A percentile compares a stretch with the other conserved stretches of the same genome.
Evolutionary conservation across 1,284 basidiomycete species (phyloP).

Genomic region (Thelephora terrestris): DNA sequence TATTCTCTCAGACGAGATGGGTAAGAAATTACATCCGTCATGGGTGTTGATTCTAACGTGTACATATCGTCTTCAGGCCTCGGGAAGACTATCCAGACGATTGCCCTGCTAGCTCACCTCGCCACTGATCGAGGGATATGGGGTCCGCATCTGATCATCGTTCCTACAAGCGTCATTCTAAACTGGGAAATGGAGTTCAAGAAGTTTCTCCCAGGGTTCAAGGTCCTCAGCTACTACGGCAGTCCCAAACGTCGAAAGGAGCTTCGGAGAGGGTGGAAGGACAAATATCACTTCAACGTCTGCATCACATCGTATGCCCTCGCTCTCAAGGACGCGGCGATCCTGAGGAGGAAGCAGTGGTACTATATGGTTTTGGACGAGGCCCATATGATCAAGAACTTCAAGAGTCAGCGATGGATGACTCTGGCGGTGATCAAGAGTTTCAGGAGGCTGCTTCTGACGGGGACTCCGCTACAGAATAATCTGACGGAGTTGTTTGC

Average conservation of each 20-base stretch:
- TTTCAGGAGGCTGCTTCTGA: constrained; percentile 79
- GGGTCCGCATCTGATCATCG: constrained; percentile 95
- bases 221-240: constrained; percentile 87
- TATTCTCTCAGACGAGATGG: constrained; percentile 91
- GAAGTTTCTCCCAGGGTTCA: constrained; percentile 94
- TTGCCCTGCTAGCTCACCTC: constrained; percentile 84
- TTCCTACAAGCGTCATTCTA: constrained; percentile 89
- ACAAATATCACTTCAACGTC: constrained; percentile 89
- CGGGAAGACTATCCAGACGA: constrained; percentile 97
- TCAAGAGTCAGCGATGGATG: constrained; percentile 93
- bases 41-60: constrained; percentile 1
- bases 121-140: constrained; percentile 93
- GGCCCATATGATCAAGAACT: constrained; percentile 99
- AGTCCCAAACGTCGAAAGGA: constrained; percentile 88
- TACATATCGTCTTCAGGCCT: constrained; percentile 7
- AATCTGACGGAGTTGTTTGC: constrained; percentile 96
- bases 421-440: constrained; percentile 91
- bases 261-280: constrained; percentile 89
- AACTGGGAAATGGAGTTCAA: constrained; percentile 99
- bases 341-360: constrained; percentile 94
- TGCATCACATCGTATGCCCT: constrained; percentile 95
- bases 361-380: constrained; percentile 96
- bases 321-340: constrained; percentile 85
- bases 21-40: constrained; percentile 19
- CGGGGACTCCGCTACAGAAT: constrained; percentile 93